Conservation (phyloP, 805 yeast species). For the Saturnispora besseyi region DNA sequence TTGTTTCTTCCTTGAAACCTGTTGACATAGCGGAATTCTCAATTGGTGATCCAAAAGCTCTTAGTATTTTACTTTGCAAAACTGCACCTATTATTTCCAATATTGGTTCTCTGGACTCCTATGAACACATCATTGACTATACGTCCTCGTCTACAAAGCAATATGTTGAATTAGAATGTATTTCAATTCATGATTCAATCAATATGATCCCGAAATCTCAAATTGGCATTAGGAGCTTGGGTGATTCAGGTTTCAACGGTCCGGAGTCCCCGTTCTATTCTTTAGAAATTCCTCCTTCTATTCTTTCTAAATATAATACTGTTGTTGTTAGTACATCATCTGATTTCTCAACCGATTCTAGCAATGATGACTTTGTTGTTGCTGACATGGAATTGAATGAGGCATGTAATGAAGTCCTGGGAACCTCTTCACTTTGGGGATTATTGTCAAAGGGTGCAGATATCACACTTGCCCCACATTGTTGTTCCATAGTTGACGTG, state of each 20-base stretch:
- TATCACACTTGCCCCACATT: constrained; percentile 33
- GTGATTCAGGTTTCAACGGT: constrained; percentile 52
- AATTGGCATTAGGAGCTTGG: constrained; percentile 26
- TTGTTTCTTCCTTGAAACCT: constrained; percentile 26
- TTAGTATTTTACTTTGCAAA: constrained; percentile 26
- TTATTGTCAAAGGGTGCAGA: constrained; percentile 32
- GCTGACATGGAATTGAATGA: constrained; percentile 29
- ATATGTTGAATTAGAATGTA: constrained; percentile 36
- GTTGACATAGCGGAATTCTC: constrained; percentile 6
- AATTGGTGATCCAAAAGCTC: constrained; percentile 21
- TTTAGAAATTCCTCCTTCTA: constrained; percentile 32
- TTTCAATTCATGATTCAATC: constrained; percentile 32
- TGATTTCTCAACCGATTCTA: neutral
- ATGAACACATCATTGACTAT: constrained; percentile 28
- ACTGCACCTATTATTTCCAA: constrained; percentile 18
- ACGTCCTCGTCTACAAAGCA: constrained; percentile 31
- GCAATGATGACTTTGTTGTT: constrained; percentile 26
- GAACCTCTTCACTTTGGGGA: constrained; percentile 29
- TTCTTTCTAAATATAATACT: constrained; percentile 37
- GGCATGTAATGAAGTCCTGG: constrained; percentile 19
- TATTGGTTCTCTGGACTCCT: constrained; percentile 2
- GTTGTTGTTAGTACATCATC: constrained; percentile 38
- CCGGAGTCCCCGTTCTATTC: constrained; percentile 39
- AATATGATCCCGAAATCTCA: constrained; percentile 45
- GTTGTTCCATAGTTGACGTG: constrained; percentile 39